phyloP scores from a whole-genome alignment of 805 yeast genomes.

The Kluyveromyces nonfermentans region DNA sequence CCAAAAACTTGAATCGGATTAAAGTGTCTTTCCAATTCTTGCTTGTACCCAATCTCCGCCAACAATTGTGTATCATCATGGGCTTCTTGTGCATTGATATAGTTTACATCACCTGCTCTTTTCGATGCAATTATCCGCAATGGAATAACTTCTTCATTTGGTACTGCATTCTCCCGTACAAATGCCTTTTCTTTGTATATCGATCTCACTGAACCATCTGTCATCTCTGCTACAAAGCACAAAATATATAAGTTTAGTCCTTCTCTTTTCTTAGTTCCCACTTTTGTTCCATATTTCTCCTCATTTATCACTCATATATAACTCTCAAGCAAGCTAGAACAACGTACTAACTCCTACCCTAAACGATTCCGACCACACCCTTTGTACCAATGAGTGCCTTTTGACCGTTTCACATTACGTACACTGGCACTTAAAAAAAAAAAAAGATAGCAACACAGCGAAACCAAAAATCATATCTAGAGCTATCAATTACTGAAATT shows the following conservation, averaged over 20 bases:
- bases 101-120: conserved; percentile 10
- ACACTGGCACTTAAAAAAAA: too few species aligned
- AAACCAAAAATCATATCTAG: too few species aligned
- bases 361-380: too few species aligned
- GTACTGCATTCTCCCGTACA: neutral
- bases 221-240: too few species aligned
- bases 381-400: too few species aligned
- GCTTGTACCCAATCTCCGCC: conserved; percentile 59
- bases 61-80: conserved; percentile 22
- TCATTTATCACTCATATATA: too few species aligned
- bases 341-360: too few species aligned
- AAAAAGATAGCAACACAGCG: neutral
- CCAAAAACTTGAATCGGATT: conserved; percentile 59
- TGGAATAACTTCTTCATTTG: conserved; percentile 4
- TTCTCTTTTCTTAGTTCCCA: too few species aligned
- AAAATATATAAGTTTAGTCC: too few species aligned
- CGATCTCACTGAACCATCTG: neutral
- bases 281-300: too few species aligned
- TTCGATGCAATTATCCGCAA: conserved; percentile 8
- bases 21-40: conserved; percentile 55
- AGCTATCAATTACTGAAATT: neutral
- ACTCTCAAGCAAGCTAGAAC: too few species aligned
- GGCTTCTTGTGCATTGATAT: conserved; percentile 19
- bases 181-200: neutral
- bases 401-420: too few species aligned